These are phyloP conservation scores for Cryptococcus depauperatus DNA, from an alignment of 1,284 basidiomycete species.

Conservation along the genomic window DNA sequence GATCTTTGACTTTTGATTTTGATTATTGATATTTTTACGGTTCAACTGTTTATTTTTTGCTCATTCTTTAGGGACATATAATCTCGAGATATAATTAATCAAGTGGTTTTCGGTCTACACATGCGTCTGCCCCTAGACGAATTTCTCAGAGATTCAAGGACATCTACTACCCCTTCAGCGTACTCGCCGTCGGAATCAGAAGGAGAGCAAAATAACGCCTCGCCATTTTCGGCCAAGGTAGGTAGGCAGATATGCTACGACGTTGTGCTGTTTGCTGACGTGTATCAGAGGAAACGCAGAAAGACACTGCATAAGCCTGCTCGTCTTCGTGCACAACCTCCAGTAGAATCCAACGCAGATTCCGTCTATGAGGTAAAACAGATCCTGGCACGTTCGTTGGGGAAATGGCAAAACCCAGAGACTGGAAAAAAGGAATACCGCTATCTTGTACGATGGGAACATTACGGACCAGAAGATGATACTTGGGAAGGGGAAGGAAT, in stretches of 20 bases:
- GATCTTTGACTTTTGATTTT: too few relatives aligned
- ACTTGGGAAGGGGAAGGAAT: slow-evolving; percentile 56
- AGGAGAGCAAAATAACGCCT: not conserved
- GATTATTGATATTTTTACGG: too few relatives aligned
- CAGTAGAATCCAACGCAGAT: not conserved
- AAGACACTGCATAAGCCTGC: not conserved
- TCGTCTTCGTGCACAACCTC: not conserved
- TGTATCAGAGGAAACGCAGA: not conserved
- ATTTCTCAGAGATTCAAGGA: not conserved
- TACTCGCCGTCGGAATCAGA: slow-evolving; percentile 2
- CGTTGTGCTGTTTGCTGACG: not conserved
- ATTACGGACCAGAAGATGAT: slow-evolving; percentile 53
- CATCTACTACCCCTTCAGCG: not conserved
- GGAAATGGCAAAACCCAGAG: slow-evolving; percentile 2
- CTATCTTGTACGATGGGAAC: slow-evolving; percentile 56
- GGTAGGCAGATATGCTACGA: too few relatives aligned
- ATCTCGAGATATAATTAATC: too few relatives aligned
- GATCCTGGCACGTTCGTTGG: slow-evolving; percentile 25
- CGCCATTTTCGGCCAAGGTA: not conserved
- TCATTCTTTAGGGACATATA: too few relatives aligned
- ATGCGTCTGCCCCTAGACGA: slow-evolving; percentile 2
- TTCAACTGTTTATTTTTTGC: too few relatives aligned
- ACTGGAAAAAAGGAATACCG: slow-evolving; percentile 27
- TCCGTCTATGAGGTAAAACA: slow-evolving; percentile 12
- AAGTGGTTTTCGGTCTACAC: too few relatives aligned